phyloP scores from a whole-genome alignment of 169 alveolate species.

The Eimeria tenella region DNA sequence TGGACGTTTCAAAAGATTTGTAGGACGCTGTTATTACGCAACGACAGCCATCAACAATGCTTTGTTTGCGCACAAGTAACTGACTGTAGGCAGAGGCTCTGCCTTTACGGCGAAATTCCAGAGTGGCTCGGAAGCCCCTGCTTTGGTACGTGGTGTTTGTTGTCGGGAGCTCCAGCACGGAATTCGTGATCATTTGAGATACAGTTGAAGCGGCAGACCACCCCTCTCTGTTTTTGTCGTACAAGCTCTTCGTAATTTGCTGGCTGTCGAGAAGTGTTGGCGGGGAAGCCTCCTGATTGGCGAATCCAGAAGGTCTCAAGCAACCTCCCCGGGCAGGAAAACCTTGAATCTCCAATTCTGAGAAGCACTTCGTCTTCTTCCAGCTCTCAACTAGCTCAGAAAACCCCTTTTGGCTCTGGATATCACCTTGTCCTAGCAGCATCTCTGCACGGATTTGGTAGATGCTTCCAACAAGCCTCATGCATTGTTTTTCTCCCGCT shows the following conservation, averaged over 20 bases:
- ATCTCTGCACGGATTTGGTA: constrained; percentile 13
- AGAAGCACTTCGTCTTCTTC: background rate
- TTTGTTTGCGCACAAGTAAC: background rate
- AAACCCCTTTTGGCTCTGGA: background rate
- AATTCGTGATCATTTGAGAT: background rate
- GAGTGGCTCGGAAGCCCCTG: constrained; percentile 8
- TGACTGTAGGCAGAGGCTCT: background rate
- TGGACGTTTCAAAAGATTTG: background rate
- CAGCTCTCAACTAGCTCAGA: background rate
- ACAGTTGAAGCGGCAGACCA: background rate
- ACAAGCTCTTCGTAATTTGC: background rate
- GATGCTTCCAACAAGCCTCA: constrained; percentile 11
- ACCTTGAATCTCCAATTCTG: background rate
- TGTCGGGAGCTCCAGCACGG: background rate
- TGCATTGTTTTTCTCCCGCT: background rate
- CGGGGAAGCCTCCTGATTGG: background rate
- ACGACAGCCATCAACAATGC: constrained; percentile 53
- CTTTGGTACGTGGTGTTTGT: background rate
- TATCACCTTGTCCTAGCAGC: background rate
- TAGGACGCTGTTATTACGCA: constrained; percentile 24
- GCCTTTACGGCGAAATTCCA: background rate
- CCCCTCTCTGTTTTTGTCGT: background rate
- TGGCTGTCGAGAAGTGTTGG: constrained; percentile 48
- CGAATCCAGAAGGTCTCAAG: constrained; percentile 41
- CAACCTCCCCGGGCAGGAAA: constrained; percentile 38